Evolutionary conservation across 1,284 basidiomycete genomes (phyloP).

Genomic region (Peniophora sp.): DNA sequence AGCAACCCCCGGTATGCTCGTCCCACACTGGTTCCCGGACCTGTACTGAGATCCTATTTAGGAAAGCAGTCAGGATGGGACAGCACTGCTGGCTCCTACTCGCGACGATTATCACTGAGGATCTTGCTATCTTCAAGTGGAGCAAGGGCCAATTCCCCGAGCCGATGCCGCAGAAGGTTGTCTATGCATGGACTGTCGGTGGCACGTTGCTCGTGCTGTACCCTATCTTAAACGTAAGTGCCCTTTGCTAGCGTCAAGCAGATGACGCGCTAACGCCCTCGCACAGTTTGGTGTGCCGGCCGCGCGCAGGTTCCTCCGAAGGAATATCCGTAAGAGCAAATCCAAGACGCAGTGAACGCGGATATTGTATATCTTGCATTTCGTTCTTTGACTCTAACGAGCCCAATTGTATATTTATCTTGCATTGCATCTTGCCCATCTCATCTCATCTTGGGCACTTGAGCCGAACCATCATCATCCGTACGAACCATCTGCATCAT

Average conservation of each 20-base stretch:
- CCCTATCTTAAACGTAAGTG: constrained; percentile 52
- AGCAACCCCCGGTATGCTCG: constrained; percentile 71
- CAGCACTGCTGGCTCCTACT: constrained; percentile 80
- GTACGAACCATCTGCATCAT: too few species aligned
- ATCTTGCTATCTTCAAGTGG: constrained; percentile 72
- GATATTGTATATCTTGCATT: not conserved
- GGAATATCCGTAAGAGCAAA: constrained; percentile 18
- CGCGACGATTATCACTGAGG: constrained; percentile 73
- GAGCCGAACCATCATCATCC: too few species aligned
- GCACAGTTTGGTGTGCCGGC: constrained; percentile 29
- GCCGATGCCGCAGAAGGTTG: constrained; percentile 55
- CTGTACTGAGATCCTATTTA: too few species aligned
- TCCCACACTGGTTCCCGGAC: constrained; percentile 13
- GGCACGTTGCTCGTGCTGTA: constrained; percentile 54
- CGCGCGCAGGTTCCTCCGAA: constrained; percentile 26
- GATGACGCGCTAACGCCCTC: constrained; percentile 1
- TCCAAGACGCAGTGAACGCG: constrained; percentile 15
- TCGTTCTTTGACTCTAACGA: not conserved
- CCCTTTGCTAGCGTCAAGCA: too few species aligned
- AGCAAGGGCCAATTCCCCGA: constrained; percentile 60
- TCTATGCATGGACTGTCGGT: constrained; percentile 57
- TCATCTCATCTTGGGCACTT: too few species aligned
- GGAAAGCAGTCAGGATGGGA: constrained; percentile 76
- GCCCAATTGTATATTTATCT: too few species aligned
- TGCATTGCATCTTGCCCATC: too few species aligned